These are phyloP conservation scores for Phytopythium delawarense DNA, from an alignment of 352 stramenopile species.

Conservation along the genomic window DNA sequence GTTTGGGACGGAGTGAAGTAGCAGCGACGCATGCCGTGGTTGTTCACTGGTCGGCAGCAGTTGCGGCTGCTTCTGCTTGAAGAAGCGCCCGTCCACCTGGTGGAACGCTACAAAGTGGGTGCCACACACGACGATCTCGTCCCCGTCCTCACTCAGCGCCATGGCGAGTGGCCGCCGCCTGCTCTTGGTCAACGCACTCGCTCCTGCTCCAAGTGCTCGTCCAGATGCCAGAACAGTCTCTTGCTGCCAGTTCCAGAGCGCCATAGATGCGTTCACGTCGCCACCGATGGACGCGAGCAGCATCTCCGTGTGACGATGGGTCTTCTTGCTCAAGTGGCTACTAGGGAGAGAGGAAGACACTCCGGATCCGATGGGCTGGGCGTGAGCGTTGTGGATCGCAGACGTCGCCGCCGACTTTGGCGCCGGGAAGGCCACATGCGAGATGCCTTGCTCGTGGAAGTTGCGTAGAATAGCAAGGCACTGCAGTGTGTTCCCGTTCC, in stretches of 20 bases:
- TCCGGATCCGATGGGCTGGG: constrained; percentile 18
- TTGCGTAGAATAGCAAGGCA: constrained; percentile 65
- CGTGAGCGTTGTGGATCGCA: constrained; percentile 29
- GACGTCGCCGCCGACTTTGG: constrained; percentile 39
- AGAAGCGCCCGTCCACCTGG: constrained; percentile 44
- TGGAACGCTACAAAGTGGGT: constrained; percentile 65
- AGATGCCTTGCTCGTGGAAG: constrained; percentile 54
- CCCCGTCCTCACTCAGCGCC: constrained; percentile 61
- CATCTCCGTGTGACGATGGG: constrained; percentile 46
- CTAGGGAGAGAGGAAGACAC: constrained; percentile 29
- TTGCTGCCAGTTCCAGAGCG: constrained; percentile 79
- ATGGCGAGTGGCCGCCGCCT: constrained; percentile 48
- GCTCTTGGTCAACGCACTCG: constrained; percentile 8
- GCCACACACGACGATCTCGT: constrained; percentile 61
- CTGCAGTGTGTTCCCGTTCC: constrained; percentile 55
- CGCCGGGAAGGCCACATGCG: constrained; percentile 51
- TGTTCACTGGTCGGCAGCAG: neutral
- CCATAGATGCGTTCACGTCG: constrained; percentile 62
- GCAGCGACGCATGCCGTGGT: constrained; percentile 7
- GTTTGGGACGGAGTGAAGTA: constrained; percentile 40
- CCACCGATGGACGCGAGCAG: constrained; percentile 58
- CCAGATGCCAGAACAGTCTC: constrained; percentile 54
- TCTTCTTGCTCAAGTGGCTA: constrained; percentile 49
- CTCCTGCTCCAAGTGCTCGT: constrained; percentile 20
- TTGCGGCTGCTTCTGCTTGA: constrained; percentile 68